A percentile compares a stretch with the other conserved stretches of the same genome.
Conservation (phyloP, 768 basidiomycete genomes). For the Coprinopsis marcescibilis region DNA sequence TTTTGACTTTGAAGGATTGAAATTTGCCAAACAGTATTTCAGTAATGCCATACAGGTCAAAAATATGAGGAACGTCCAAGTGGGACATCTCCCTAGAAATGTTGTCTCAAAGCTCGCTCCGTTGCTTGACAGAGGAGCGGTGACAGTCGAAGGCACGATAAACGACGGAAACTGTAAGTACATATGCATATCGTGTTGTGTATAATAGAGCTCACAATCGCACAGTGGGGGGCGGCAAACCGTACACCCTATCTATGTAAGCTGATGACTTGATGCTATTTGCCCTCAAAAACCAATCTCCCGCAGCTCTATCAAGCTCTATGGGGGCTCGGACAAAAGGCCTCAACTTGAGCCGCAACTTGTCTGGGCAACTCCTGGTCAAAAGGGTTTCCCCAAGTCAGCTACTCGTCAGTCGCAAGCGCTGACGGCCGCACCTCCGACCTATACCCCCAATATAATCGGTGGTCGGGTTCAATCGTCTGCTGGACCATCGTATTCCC, state of each 20-base stretch:
- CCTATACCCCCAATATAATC: no score
- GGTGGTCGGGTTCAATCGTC: no score
- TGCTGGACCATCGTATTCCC: no score
- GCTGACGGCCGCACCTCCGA: no score
- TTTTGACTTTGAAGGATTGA: not conserved
- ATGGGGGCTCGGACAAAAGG: slow-evolving; percentile 58
- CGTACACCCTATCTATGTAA: slow-evolving; percentile 61
- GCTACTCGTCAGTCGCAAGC: slow-evolving; percentile 11
- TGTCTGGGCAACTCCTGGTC: slow-evolving; percentile 69
- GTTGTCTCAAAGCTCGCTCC: slow-evolving; percentile 60
- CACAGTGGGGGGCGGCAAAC: slow-evolving; percentile 34
- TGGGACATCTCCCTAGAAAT: slow-evolving; percentile 70
- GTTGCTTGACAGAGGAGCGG: slow-evolving; percentile 54
- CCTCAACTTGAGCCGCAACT: slow-evolving; percentile 57
- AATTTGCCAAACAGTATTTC: not conserved
- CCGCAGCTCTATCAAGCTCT: slow-evolving; percentile 62
- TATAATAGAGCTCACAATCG: slow-evolving; percentile 7
- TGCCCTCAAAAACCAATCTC: not conserved
- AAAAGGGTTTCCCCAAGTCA: slow-evolving; percentile 56
- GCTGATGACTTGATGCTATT: slow-evolving; percentile 13
- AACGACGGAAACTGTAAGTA: slow-evolving; percentile 63
- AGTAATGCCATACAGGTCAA: slow-evolving; percentile 80
- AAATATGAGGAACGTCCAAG: slow-evolving; percentile 70
- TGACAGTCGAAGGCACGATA: slow-evolving; percentile 69
- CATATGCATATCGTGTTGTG: not conserved